phyloP scores from a whole-genome alignment of 2,329 filamentous ascomycete species.

The Harringtonia aguacate region DNA sequence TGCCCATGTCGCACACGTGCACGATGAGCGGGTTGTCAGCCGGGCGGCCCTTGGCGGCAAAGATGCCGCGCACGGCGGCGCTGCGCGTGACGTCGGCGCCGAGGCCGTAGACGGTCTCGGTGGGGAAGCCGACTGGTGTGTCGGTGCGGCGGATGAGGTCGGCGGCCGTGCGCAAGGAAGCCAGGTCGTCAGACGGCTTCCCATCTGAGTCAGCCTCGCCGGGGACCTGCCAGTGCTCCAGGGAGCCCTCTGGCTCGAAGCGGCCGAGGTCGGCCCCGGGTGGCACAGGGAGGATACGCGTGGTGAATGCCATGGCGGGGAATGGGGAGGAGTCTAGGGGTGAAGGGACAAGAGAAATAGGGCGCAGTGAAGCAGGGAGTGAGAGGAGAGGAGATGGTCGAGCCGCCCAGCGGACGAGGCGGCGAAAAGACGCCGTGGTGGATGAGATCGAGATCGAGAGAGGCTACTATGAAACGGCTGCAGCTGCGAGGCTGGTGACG shows the following conservation, averaged over 20 bases:
- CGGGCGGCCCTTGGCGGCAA: conserved; percentile 78
- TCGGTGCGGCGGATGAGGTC: conserved; percentile 52
- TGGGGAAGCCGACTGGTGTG: conserved; percentile 85
- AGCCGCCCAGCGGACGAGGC: conserved; percentile 9
- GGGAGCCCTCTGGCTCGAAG: conserved; percentile 7
- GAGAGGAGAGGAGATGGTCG: not conserved
- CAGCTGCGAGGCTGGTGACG: too few relatives aligned
- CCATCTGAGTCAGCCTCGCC: conserved; percentile 13
- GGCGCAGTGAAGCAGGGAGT: not conserved
- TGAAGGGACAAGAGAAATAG: not conserved
- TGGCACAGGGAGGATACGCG: conserved; percentile 13
- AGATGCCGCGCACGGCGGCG: conserved; percentile 80
- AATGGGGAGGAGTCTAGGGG: not conserved
- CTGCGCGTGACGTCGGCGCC: conserved; percentile 91
- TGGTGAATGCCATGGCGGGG: conserved; percentile 9
- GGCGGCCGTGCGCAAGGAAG: conserved; percentile 52
- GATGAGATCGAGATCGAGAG: too few relatives aligned
- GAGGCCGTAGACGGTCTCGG: conserved; percentile 93
- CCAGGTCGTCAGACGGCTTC: conserved; percentile 20
- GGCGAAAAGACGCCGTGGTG: conserved; percentile 1
- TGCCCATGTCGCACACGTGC: conserved; percentile 72
- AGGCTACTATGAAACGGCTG: too few relatives aligned
- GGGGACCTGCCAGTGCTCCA: conserved; percentile 31
- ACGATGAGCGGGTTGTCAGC: conserved; percentile 94
- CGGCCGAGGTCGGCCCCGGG: conserved; percentile 10